A percentile compares a stretch with the other conserved stretches of the same genome.
These are phyloP conservation scores for Pseudoneurospora amorphoporcata DNA, from an alignment of 495 filamentous ascomycete species.

Conservation along the genomic window DNA sequence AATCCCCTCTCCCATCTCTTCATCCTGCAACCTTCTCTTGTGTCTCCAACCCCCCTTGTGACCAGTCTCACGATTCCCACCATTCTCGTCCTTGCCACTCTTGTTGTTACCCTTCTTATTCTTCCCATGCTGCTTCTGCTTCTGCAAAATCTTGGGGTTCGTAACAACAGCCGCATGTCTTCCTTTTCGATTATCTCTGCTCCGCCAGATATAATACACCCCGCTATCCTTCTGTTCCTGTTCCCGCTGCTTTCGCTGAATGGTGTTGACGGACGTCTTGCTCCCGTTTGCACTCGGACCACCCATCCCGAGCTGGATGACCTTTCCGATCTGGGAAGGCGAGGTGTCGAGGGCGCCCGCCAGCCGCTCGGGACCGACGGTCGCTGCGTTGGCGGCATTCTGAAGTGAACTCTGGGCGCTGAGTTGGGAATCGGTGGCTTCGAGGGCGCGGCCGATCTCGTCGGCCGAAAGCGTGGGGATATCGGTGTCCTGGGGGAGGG, in stretches of 20 bases:
- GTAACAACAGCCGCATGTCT: slow-evolving; percentile 48
- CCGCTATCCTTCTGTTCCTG: not conserved
- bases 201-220: slow-evolving; percentile 31
- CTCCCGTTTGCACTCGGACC: not conserved
- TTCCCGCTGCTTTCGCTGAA: not conserved
- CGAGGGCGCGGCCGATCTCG: not conserved
- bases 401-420: not conserved
- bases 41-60: not conserved
- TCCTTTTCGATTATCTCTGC: slow-evolving; percentile 62
- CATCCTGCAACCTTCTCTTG: not conserved
- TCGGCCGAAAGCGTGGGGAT: not conserved
- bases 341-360: not conserved
- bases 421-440: not conserved
- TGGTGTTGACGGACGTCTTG: not conserved
- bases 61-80: not conserved
- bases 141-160: slow-evolving; percentile 1
- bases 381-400: not conserved
- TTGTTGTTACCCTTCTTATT: not conserved
- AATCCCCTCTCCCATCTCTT: not conserved
- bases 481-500: not conserved
- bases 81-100: not conserved
- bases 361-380: not conserved
- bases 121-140: not conserved
- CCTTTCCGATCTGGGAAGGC: not conserved
- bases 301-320: not conserved